Conservation (phyloP, 345 rosid species). For the Bruguiera gymnorhiza region DNA sequence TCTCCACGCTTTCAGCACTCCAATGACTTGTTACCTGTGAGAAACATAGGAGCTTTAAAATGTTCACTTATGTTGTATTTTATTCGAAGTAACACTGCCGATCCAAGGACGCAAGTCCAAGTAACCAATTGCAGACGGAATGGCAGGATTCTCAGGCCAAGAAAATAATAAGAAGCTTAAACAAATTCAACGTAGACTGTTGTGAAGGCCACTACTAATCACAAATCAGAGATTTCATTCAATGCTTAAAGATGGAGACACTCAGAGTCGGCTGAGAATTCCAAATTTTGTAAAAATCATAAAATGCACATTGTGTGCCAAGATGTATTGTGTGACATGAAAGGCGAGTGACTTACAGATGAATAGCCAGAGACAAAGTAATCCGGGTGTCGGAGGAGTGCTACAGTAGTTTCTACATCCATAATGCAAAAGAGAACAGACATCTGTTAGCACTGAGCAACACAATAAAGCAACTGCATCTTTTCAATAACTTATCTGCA, state of each 20-base stretch:
- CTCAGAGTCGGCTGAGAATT: neutral
- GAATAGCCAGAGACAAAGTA: slow-evolving; percentile 16
- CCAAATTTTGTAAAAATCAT: neutral
- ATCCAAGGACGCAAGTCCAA: neutral
- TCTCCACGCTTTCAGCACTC: slow-evolving; percentile 10
- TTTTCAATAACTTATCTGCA: neutral
- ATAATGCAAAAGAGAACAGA: neutral
- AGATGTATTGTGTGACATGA: neutral
- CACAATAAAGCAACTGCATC: neutral
- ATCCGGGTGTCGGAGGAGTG: slow-evolving; percentile 16
- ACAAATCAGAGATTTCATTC: neutral
- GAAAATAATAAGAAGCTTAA: neutral
- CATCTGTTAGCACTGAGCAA: neutral
- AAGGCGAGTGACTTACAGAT: slow-evolving; percentile 14
- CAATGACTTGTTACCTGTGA: slow-evolving; percentile 7
- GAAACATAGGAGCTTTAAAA: neutral
- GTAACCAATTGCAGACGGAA: neutral
- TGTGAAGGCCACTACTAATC: neutral
- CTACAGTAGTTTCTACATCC: slow-evolving; percentile 18
- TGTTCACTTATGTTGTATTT: neutral
- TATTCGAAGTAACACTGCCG: neutral
- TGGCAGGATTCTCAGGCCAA: neutral
- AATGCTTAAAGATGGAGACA: slow-evolving; percentile 1
- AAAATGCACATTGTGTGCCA: neutral
- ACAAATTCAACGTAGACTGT: neutral